Evolutionary conservation across 1,284 basidiomycete genomes (phyloP), one percentile per base, ranked within the genome.

Genomic region (Moesziomyces sp.): DNA sequence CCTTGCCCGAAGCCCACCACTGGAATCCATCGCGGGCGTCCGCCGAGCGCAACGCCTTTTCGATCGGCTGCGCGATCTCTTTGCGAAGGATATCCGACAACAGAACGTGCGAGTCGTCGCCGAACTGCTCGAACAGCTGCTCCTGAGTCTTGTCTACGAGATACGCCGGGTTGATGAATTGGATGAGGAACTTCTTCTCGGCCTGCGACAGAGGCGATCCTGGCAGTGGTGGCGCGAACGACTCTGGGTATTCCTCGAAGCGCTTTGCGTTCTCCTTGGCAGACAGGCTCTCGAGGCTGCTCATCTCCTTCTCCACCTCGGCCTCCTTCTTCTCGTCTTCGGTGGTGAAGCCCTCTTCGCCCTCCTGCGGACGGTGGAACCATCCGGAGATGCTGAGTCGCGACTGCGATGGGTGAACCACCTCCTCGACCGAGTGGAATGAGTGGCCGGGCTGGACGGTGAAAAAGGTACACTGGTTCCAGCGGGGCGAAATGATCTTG

Each of bases 381-480:
- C 96, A 99, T 8, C 96, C 96, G 73, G 92, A 94, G 77, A 99
- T 92, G 79, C 93, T 94, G 68, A 98, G 86, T 3, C 82, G 56
- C 18, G 62, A 67, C 49, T 76, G 68, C 5, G 76, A 59, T 3
- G 81, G 81, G 45, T 79, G 73, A 23, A 79, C 78, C 23, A 98
- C 96, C 84, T 99, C 96, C 82, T 98, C 93, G 8, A 99, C 96
- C 0, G 94, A 93, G 85, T 99, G 96, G 86, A 98, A 98, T 80
- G 94, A 97, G 84, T 89, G 88, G 0, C 96, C 93, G 0, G 88
- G 88, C 76, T 88, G 87, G 86, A 94, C 86, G 91, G 91, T 92
- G 84, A 99, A 99, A 85, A 98, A 94, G 44, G 97, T 90, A 81
- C 97, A 95, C 77, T 98, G 95, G 81, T 97, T 97, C 94, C 95